Base-by-base conservation (phyloP, 1,139 yeast genomes). In the Geotrichum carabidarum region DNA sequence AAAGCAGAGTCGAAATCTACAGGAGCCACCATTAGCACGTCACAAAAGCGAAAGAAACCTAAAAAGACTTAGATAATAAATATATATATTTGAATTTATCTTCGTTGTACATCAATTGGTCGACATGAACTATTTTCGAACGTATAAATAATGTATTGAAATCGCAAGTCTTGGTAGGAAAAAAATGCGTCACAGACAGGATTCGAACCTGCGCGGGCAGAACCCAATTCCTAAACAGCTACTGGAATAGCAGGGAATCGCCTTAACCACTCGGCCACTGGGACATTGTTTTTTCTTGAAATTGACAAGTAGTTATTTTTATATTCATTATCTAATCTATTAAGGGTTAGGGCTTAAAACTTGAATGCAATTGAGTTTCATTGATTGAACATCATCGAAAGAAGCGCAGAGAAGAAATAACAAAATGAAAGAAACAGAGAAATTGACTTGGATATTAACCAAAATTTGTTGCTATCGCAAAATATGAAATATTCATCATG, bases 221-320 rank as follows among this genome's bases (percentile, higher is more conserved):
- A 42, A 42, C 44, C 44, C 44, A 42, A 42, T 42, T 42, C 44
- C 44, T 42, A 27, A 11, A 42, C 44, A n/a, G 34, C 34, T 42
- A 43, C 30, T 27, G 27, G 8, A 9, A 35, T 45, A 45, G 48
- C 48, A 45, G 48, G 48, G 48, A 35, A 36, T 45, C 48, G 48
- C 48, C 48, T 45, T 45, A 45, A 45, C 48, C 48, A 45, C 48
- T 45, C 48, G 48, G 48, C 48, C 48, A 45, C 48, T 45, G 48
- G 48, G 48, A 44, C 48, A 17, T 8, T 34, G 15, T 42, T 11
- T n/a, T 8, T 15, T 41, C 17, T 37, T 34, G 6, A n/a, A n/a
- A 37, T n/a, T n/a, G n/a, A 37, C 17, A 22, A 3, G 27, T n/a
- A n/a, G 27, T 22, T 22, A 5, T 22, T 22, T 22, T 5, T 22